phyloP scores from a whole-genome alignment of 2,329 filamentous ascomycete species.

The Neopestalotiopsis sp. region DNA sequence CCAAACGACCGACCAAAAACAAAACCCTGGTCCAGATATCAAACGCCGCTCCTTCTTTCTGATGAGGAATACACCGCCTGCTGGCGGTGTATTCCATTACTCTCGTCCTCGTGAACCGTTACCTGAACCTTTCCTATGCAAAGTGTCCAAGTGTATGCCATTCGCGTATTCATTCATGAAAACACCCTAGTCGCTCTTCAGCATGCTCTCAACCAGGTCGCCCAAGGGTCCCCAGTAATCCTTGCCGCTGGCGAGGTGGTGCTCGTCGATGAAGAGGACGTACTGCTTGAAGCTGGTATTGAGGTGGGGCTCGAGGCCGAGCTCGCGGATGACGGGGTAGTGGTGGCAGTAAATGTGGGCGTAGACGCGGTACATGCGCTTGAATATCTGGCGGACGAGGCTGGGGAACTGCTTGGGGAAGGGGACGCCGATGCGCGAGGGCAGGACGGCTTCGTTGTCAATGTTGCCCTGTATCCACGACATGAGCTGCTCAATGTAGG shows the following conservation, averaged over 20 bases:
- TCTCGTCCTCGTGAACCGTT: not conserved
- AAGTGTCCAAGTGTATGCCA: too few relatives aligned
- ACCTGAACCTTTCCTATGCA: not conserved
- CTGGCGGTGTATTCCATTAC: too few relatives aligned
- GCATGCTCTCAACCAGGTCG: constrained; percentile 96
- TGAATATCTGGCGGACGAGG: constrained; percentile 95
- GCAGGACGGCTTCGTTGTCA: constrained; percentile 93
- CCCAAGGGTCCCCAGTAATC: constrained; percentile 97
- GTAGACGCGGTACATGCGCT: constrained; percentile 97
- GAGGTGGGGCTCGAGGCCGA: constrained; percentile 94
- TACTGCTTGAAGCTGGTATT: constrained; percentile 99
- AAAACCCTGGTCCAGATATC: not conserved
- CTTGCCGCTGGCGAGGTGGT: constrained; percentile 87
- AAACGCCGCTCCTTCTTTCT: not conserved
- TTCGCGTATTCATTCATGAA: not conserved
- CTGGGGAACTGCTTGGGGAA: constrained; percentile 92
- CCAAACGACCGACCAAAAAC: constrained; percentile 23
- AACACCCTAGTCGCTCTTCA: constrained; percentile 77
- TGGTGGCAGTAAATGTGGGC: constrained; percentile 99
- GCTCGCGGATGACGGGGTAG: constrained; percentile 93
- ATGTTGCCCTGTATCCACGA: constrained; percentile 94
- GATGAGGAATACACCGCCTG: too few relatives aligned
- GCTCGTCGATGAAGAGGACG: constrained; percentile 97
- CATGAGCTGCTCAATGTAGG: constrained; percentile 98
- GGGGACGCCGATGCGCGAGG: constrained; percentile 91